Base-by-base conservation (phyloP, 257 asterid species). In the Lycium barbarum region DNA sequence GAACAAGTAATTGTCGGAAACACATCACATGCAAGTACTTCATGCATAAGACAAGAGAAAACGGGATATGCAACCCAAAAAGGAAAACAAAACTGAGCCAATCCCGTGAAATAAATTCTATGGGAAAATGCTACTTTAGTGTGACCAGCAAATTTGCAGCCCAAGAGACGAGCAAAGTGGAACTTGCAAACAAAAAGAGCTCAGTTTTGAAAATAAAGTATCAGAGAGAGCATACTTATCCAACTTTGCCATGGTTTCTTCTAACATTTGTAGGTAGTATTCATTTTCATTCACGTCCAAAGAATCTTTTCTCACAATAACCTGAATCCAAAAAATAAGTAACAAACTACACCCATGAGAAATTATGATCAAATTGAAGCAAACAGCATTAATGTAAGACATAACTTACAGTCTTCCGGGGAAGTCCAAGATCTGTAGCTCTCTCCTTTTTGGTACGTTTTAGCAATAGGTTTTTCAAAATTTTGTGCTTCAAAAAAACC, bases 361-460 rank as follows among this genome's bases (percentile, higher is more conserved):
- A 82, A 63, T 63, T 18, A 2, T 40, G 45, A 22, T 61, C 47
- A 0, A 33, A 61, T 43, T 81, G 55, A 82, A 7, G 55, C 26
- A 45, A n/a, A 40, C 2, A 3, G 0, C 54, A 83, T 43, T 40
- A 81, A 58, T 6, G 84, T 22, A 65, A 43, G 13, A 63, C 33
- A 83, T 45, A 85, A 84, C 97, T 80, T 91, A 96, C 99, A 80
- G 89, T 92, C 88, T 96, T 89, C 36, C 92, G 90, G 40, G 99
- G 98, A 79, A 93, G 98, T 2, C 97, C 95, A 73, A 96, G 95
- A 86, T 96, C 99, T 88, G 95, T 95, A 83, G 96, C 98, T 91
- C 99, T 92, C 85, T 97, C 98, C 89, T 92, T 92, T 86, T 94
- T 94, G 22, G 98, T 94, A 83, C 98, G 97, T 84, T 98, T 92